Percentiles rank a stretch among this genome's conserved stretches.
phyloP scores from a whole-genome alignment of 2,329 filamentous ascomycete species.

The Bipolaris oryzae region DNA sequence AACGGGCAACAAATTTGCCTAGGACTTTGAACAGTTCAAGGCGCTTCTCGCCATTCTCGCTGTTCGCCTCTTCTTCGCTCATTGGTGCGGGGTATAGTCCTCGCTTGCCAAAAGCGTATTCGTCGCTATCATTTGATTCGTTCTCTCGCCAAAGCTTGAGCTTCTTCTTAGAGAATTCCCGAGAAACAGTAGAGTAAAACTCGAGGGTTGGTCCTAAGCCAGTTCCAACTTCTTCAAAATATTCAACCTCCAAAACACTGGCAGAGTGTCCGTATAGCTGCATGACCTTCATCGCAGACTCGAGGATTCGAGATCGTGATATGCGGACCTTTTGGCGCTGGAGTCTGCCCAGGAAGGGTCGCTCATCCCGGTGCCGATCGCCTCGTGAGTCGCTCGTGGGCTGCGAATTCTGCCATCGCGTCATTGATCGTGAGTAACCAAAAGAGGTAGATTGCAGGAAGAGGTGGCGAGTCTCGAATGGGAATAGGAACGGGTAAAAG shows the following conservation, averaged over 20 bases:
- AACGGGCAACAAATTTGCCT: constrained; percentile 95
- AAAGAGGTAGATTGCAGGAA: constrained; percentile 99
- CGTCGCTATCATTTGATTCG: constrained; percentile 72
- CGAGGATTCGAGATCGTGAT: constrained; percentile 89
- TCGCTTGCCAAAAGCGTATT: constrained; percentile 82
- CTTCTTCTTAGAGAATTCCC: constrained; percentile 96
- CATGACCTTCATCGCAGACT: constrained; percentile 98
- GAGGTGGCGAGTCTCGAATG: constrained; percentile 94
- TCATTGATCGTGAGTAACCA: constrained; percentile 96
- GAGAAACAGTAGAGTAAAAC: constrained; percentile 97
- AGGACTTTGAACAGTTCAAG: constrained; percentile 89
- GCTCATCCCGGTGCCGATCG: constrained; percentile 83
- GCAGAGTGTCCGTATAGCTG: constrained; percentile 96
- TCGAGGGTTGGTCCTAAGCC: constrained; percentile 94
- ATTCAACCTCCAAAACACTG: constrained; percentile 95
- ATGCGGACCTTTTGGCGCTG: constrained; percentile 99
- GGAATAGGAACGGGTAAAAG: constrained; percentile 94
- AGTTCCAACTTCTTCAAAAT: constrained; percentile 98
- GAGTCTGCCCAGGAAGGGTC: constrained; percentile 86
- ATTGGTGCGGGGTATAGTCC: constrained; percentile 93
- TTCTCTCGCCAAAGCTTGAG: constrained; percentile 95
- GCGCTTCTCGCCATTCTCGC: constrained; percentile 84
- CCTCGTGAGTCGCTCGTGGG: constrained; percentile 78
- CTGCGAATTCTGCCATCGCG: constrained; percentile 93
- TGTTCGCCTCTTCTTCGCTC: constrained; percentile 74